Conservation (phyloP, 164 flowering plant genomes). For the Aristolochia fimbriata region DNA sequence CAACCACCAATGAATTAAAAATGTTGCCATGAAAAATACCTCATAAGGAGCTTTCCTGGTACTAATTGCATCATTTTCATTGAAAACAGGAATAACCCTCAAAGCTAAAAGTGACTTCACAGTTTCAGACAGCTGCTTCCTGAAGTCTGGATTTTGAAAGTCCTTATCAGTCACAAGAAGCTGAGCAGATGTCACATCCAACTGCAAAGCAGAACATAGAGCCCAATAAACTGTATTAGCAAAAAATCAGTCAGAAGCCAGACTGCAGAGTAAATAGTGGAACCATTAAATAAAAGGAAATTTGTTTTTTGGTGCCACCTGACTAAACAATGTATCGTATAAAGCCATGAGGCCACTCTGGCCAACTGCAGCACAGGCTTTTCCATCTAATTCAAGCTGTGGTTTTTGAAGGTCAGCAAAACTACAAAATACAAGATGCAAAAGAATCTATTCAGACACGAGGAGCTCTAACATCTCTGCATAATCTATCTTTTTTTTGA, state of each 20-base stretch:
- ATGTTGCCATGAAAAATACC: constrained; percentile 27
- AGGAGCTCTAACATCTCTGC: neutral
- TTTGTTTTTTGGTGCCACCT: constrained; percentile 30
- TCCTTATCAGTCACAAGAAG: constrained; percentile 93
- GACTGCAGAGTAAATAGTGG: no score
- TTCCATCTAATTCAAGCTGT: constrained; percentile 90
- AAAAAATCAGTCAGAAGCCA: no score
- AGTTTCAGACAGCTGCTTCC: constrained; percentile 69
- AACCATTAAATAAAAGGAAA: neutral
- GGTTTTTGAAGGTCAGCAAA: constrained; percentile 97
- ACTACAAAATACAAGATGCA: constrained; percentile 28
- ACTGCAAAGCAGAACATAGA: constrained; percentile 33
- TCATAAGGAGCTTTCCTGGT: constrained; percentile 93
- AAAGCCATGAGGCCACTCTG: constrained; percentile 93
- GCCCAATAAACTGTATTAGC: neutral
- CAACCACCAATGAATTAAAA: neutral
- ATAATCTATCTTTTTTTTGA: no score
- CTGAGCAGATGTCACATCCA: constrained; percentile 85
- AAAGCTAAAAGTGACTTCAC: constrained; percentile 49
- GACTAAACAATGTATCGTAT: constrained; percentile 81
- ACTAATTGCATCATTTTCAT: constrained; percentile 96
- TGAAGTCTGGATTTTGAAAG: constrained; percentile 66
- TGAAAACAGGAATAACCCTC: constrained; percentile 83
- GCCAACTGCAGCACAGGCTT: constrained; percentile 99
- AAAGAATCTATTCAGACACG: neutral